A percentile compares a stretch with the other conserved stretches of the same genome.
Evolutionary conservation across 139 green algal species (phyloP).

Genomic region (Edaphochlamys debaryana): DNA sequence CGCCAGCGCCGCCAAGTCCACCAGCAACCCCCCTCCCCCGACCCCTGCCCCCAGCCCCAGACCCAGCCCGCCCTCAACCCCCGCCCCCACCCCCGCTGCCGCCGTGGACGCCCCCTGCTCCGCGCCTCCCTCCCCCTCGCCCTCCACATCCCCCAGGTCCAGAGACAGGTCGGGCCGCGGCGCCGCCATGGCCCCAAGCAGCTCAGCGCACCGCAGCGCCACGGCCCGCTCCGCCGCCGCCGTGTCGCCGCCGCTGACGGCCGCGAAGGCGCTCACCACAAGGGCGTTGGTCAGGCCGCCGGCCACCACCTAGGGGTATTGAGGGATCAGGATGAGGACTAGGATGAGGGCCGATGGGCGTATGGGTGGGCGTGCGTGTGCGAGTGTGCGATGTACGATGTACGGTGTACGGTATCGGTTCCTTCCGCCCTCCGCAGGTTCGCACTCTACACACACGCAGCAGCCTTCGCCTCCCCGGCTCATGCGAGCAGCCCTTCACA

Average conservation of each 20-base stretch:
- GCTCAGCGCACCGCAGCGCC: slow-evolving; percentile 27
- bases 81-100: not conserved
- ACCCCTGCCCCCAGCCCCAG: not conserved
- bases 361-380: no score
- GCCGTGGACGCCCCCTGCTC: no score
- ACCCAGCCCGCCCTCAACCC: no score
- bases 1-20: slow-evolving; percentile 36
- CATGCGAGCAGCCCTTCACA: no score
- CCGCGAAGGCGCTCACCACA: slow-evolving; percentile 13
- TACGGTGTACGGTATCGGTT: no score
- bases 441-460: no score
- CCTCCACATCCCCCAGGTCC: not conserved
- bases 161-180: not conserved
- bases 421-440: no score
- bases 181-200: slow-evolving; percentile 39
- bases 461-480: no score
- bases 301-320: not conserved
- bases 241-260: not conserved
- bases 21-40: not conserved
- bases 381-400: no score
- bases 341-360: not conserved
- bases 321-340: not conserved
- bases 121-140: not conserved
- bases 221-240: slow-evolving; percentile 35
- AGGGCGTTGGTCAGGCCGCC: not conserved